Conservation (phyloP, 441 rosid genomes). For the Pelargonium exstipulatum region DNA sequence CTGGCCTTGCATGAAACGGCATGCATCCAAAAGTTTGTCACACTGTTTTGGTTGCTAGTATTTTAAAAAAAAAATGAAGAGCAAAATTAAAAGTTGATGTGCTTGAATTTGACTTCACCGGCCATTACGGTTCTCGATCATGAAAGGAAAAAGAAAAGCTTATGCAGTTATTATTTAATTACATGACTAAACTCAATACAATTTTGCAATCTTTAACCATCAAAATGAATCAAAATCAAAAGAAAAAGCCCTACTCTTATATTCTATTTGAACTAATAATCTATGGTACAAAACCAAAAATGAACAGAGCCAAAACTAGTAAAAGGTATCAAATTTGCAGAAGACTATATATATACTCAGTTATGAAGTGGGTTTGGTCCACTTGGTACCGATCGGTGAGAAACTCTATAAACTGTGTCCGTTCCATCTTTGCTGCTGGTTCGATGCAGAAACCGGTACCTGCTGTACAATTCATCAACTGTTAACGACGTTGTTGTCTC, state of each 20-base stretch:
- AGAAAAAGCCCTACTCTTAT: constrained; percentile 15
- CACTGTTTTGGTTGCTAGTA: neutral
- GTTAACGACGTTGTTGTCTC: constrained; percentile 7
- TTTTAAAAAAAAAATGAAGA: neutral
- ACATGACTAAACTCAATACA: too few relatives aligned
- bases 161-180: too few relatives aligned
- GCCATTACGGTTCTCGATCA: neutral
- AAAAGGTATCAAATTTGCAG: neutral
- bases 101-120: constrained; percentile 3
- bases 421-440: constrained; percentile 16
- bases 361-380: constrained; percentile 60
- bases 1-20: neutral
- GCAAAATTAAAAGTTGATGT: neutral
- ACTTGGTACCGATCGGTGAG: constrained; percentile 35
- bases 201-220: neutral
- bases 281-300: constrained; percentile 21
- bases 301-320: neutral
- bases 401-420: constrained; percentile 32
- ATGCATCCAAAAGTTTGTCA: neutral
- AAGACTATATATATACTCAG: constrained; percentile 26
- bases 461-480: constrained; percentile 4
- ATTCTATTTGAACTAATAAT: constrained; percentile 17
- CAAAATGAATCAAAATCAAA: constrained; percentile 2
- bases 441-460: constrained; percentile 25
- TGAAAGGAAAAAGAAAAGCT: too few relatives aligned